Base-by-base conservation (phyloP, 305 asterid genomes). In the Ruellia speciosa region DNA sequence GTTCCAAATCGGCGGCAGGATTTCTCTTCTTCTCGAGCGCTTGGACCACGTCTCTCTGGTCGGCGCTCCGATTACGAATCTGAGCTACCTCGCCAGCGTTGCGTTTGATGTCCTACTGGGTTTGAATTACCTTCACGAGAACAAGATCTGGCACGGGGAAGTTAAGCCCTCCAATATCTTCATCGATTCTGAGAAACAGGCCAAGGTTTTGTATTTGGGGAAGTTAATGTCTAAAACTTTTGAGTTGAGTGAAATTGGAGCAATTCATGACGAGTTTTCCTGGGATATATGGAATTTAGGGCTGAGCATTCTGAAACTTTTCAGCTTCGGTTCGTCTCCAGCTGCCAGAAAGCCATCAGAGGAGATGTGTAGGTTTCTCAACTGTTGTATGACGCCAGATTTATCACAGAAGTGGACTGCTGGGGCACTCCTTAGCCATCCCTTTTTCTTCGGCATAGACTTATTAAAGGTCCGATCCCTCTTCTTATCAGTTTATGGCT, bases 261-360 rank as follows among this genome's bases (percentile, higher is more conserved):
- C 12, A 14, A 7, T 63, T 19, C 57, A 66, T 24, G 76, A 62
- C 49, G 61, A 43, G 7, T 73, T 65, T 35, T 65, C 61, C 2
- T 73, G 75, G 75, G 79, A 73, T 63, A 6, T 69, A 14, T 73
- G 79, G 79, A 47, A 49, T 48, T 50, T 62, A 39, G 79, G 79
- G 8, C 28, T 66, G 58, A 62, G 62, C 61, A 43, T 66, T 56
- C 47, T 73, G 48, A 66, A 66, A 52, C 31, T 24, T 24, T 14
- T 58, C 54, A 40, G 15, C 66, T 14, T 52, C 55, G 68, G 59
- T 40, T 43, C 58, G 31, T 14, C 16, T 35, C 19, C n/a, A 59
- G 9, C 3, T 19, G 4, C 7, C 28, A 20, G 13, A 60, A 64
- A 53, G 40, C 49, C 67, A 7, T 60, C 74, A 2, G 7, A 10